These are phyloP conservation scores for Alternaria novae-zelandiae DNA, from an alignment of 2,329 filamentous ascomycete genomes.

Conservation along the genomic window DNA sequence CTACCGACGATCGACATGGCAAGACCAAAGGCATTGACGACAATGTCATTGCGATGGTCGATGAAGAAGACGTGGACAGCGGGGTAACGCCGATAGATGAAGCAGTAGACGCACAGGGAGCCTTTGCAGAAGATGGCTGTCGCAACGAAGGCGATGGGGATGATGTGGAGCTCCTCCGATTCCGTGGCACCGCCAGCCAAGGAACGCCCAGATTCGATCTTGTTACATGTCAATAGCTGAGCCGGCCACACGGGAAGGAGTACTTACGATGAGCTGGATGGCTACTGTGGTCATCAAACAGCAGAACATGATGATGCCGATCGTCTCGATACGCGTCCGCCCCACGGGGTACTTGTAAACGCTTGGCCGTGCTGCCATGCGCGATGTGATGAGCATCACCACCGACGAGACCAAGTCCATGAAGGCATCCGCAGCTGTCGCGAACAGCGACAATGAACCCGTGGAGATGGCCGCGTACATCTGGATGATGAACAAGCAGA, in stretches of 20 bases:
- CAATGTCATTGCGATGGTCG: conserved; percentile 64
- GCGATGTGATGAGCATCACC: conserved; percentile 67
- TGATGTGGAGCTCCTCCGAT: conserved; percentile 56
- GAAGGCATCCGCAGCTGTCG: conserved; percentile 70
- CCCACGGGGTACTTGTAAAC: conserved; percentile 69
- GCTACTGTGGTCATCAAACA: conserved; percentile 71
- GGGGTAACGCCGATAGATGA: conserved; percentile 60
- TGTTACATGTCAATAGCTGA: conserved; percentile 35
- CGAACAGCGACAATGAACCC: conserved; percentile 67
- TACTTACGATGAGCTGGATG: conserved; percentile 64
- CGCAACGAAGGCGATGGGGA: conserved; percentile 62
- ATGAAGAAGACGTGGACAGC: conserved; percentile 64
- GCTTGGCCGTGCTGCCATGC: conserved; percentile 64
- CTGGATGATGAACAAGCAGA: conserved; percentile 63
- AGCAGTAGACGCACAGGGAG: conserved; percentile 62
- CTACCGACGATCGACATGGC: conserved; percentile 63
- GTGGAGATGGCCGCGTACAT: conserved; percentile 65
- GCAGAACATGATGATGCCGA: conserved; percentile 70
- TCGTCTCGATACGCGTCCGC: conserved; percentile 67
- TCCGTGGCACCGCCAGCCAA: conserved; percentile 55
- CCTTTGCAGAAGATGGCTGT: conserved; percentile 58
- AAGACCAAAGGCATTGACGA: conserved; percentile 62
- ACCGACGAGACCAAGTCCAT: conserved; percentile 70
- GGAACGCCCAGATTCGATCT: conserved; percentile 62
- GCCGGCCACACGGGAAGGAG: conserved; percentile 2